phyloP scores from a whole-genome alignment of 116 monocot genomes.

The Dioscorea cayenensis region DNA sequence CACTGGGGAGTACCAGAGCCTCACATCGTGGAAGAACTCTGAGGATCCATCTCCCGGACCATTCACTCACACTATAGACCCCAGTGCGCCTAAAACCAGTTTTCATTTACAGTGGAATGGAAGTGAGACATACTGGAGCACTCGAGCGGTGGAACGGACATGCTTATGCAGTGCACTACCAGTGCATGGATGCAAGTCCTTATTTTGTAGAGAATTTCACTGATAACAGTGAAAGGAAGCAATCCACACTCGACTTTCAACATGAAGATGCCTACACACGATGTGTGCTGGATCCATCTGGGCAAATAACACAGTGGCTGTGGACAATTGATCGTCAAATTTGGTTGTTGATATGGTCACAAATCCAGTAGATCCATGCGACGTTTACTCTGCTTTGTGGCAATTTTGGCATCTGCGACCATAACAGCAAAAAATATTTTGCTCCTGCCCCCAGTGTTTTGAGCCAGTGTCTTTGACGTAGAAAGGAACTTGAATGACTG shows the following conservation, averaged over 20 bases:
- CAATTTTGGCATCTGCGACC: conserved; percentile 7
- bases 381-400: conserved; percentile 12
- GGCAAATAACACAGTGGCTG: background rate
- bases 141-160: conserved; percentile 7
- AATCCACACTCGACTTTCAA: background rate
- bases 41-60: conserved; percentile 12
- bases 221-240: background rate
- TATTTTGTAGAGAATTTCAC: background rate
- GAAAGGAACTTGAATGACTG: conserved; percentile 14
- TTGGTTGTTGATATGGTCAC: background rate
- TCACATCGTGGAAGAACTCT: conserved; percentile 18
- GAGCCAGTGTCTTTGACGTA: background rate
- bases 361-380: conserved; percentile 7
- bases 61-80: background rate
- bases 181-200: background rate
- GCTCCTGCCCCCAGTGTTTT: conserved; percentile 16
- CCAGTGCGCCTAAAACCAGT: background rate
- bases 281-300: background rate
- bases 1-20: conserved; percentile 11
- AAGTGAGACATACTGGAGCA: background rate
- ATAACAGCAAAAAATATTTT: background rate
- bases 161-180: background rate
- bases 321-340: background rate
- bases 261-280: background rate
- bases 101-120: conserved; percentile 3